These are phyloP conservation scores for Physcomitrellopsis africana DNA, from an alignment of 225 moss, liverwort and hornwort genomes.

Conservation along the genomic window DNA sequence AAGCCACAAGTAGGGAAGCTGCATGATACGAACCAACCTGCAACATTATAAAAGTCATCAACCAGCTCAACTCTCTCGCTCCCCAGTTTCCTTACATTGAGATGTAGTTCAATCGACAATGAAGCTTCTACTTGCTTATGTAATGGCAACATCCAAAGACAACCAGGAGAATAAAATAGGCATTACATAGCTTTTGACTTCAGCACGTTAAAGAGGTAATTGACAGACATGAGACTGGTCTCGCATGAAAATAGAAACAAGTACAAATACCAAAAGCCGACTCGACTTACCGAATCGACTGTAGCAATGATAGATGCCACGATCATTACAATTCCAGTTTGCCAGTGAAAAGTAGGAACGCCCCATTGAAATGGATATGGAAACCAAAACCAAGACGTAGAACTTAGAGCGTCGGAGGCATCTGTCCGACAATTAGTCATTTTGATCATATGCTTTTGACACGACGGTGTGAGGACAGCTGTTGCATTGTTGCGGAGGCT, in stretches of 20 bases:
- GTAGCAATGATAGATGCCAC: constrained; percentile 83
- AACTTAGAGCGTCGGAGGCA: constrained; percentile 58
- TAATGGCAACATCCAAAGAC: neutral
- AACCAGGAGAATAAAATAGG: neutral
- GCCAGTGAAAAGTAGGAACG: constrained; percentile 76
- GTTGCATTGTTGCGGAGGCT: constrained; percentile 49
- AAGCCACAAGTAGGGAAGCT: constrained; percentile 82
- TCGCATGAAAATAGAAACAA: neutral
- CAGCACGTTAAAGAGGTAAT: constrained; percentile 1
- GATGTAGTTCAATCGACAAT: neutral
- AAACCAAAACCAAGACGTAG: constrained; percentile 82
- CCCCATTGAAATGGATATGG: constrained; percentile 98
- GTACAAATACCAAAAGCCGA: neutral
- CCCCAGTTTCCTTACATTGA: neutral
- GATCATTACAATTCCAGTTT: constrained; percentile 80
- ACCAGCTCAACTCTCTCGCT: neutral
- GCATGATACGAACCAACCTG: constrained; percentile 97
- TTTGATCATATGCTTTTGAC: constrained; percentile 58
- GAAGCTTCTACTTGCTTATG: neutral
- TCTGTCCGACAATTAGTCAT: constrained; percentile 87
- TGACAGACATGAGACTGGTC: neutral
- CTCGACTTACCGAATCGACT: constrained; percentile 72
- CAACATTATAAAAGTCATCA: constrained; percentile 10
- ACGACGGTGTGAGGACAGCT: constrained; percentile 40
- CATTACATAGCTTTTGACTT: neutral